Base-by-base conservation (phyloP, 495 filamentous ascomycete genomes). In the Penicillium coprophilum region DNA sequence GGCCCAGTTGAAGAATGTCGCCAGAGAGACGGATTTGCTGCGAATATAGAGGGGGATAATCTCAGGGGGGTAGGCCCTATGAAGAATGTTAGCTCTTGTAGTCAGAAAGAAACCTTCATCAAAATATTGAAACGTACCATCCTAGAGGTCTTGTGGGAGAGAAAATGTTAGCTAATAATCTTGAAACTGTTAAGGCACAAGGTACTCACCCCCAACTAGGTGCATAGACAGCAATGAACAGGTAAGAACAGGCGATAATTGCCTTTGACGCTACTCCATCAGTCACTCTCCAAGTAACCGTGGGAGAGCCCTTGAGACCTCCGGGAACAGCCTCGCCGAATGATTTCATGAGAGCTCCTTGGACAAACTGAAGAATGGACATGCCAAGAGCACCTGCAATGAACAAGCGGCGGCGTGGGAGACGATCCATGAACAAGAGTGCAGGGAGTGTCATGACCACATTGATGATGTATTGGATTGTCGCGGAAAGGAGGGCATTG, bases 381-480 rank as follows among this genome's bases (percentile, higher is more conserved):
- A 82, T 82, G 7, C 66, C 57, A 47, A 75, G 63, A 9, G 80
- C 79, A 6, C 82, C 82, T 24, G 75, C 56, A 6, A 85, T 74
- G 34, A 85, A 71, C 0, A 79, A 68, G 4, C 74, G 75, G 3
- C 82, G 80, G 27, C 82, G 79, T 32, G 80, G 79, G 58, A 79
- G 77, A 27, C 63, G 63, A 61, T 85, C 82, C 43, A 85, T 75
- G 61, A 77, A 83, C 13, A 87, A 58, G 34, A 87, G 80, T 4
- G 82, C 82, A 0, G 82, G 83, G 4, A 86, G 58, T 10, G 86
- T 89, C 55, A 90, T 66, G 20, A 76, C 73, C 2, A 90, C 85
- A 68, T 89, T 90, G 69, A 92, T 84, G 49, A 91, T 82, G 66
- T 91, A 92, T 60, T 91, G 88, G 49, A 92, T 86, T 0, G 85